Evolutionary conservation across 2,329 filamentous ascomycete species (phyloP).

Genomic region (Macroventuria anomochaeta): DNA sequence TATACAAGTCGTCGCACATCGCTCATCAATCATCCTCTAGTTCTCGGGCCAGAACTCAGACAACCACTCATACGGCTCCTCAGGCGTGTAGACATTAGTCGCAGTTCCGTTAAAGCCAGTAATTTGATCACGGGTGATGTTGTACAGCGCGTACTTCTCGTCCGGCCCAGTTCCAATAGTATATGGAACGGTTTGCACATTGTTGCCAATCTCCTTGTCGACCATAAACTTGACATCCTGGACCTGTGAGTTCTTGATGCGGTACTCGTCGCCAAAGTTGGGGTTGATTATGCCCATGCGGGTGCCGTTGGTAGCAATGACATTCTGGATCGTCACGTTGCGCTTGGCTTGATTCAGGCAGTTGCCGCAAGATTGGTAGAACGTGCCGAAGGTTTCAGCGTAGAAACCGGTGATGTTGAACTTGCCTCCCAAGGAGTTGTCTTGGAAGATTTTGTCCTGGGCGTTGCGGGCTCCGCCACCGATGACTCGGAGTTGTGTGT

Average conservation of each 20-base stretch:
- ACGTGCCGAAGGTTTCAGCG: slow-evolving; percentile 35
- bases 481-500: slow-evolving; percentile 36
- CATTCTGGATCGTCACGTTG: slow-evolving; percentile 36
- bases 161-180: slow-evolving; percentile 34
- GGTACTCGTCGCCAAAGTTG: slow-evolving; percentile 36
- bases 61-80: slow-evolving; percentile 33
- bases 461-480: slow-evolving; percentile 36
- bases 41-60: slow-evolving; percentile 28
- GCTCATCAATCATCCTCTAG: background rate
- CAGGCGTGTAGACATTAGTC: slow-evolving; percentile 26
- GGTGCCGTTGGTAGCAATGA: slow-evolving; percentile 34
- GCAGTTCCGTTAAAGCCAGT: slow-evolving; percentile 31
- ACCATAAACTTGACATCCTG: slow-evolving; percentile 29
- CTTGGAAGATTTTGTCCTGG: slow-evolving; percentile 34
- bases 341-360: slow-evolving; percentile 37
- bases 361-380: slow-evolving; percentile 36
- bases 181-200: slow-evolving; percentile 36
- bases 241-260: slow-evolving; percentile 32
- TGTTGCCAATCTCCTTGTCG: slow-evolving; percentile 37
- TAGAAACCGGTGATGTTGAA: slow-evolving; percentile 35
- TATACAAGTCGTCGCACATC: background rate
- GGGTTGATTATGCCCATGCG: slow-evolving; percentile 37
- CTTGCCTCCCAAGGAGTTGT: slow-evolving; percentile 30
- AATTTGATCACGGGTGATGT: slow-evolving; percentile 31
- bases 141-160: slow-evolving; percentile 37